Percentiles rank a stretch among this genome's conserved stretches.
phyloP scores from a whole-genome alignment of 352 stramenopile species.

The Aphanomyces cochlioides region DNA sequence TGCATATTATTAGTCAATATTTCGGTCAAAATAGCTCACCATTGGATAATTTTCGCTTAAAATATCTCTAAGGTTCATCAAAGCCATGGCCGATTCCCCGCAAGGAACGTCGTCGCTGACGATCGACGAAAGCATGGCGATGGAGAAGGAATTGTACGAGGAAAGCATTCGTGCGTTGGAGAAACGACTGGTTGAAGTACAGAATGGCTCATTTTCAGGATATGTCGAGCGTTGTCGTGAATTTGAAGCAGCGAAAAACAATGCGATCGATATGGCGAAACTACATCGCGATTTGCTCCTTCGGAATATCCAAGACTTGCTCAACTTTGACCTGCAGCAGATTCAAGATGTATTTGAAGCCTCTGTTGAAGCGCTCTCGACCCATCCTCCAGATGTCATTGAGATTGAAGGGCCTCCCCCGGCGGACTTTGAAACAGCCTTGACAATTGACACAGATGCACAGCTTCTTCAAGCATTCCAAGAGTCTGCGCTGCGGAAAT shows the following conservation, averaged over 20 bases:
- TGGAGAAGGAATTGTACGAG: slow-evolving; percentile 78
- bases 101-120: not conserved
- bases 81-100: too few species aligned
- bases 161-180: slow-evolving; percentile 70
- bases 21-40: too few species aligned
- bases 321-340: slow-evolving; percentile 74
- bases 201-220: slow-evolving; percentile 47
- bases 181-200: slow-evolving; percentile 49
- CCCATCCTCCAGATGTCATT: not conserved
- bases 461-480: not conserved
- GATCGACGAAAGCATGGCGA: not conserved
- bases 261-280: slow-evolving; percentile 46
- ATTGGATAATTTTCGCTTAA: too few species aligned
- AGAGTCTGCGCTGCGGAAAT: not conserved
- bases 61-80: too few species aligned
- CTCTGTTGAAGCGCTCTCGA: not conserved
- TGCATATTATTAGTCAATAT: too few species aligned
- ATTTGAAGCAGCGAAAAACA: slow-evolving; percentile 53
- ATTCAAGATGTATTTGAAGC: slow-evolving; percentile 48
- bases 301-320: slow-evolving; percentile 52
- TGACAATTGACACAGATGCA: not conserved
- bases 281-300: slow-evolving; percentile 53
- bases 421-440: not conserved
- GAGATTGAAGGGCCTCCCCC: slow-evolving; percentile 1
- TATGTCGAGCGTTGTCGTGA: slow-evolving; percentile 56